Evolutionary conservation across 164 flowering plant species (phyloP).

Genomic region (Umbellularia californica): DNA sequence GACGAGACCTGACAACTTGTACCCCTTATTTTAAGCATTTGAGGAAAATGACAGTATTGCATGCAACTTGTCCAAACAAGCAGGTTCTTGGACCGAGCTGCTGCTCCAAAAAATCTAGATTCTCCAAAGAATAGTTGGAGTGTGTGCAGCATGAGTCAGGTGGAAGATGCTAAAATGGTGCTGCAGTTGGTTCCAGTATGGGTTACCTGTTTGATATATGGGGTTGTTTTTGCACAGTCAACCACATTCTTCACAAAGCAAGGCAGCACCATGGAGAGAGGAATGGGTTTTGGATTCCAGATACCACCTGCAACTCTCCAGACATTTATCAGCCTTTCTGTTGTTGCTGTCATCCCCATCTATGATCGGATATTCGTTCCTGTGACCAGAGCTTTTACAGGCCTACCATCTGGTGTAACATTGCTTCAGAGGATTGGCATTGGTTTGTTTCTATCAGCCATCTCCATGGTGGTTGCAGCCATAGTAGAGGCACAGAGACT

Average conservation of each 20-base stretch:
- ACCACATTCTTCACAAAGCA: constrained; percentile 33
- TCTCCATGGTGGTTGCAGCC: constrained; percentile 30
- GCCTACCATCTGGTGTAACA: constrained; percentile 24
- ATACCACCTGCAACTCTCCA: constrained; percentile 27
- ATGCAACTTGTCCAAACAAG: background rate
- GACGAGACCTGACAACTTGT: too few relatives aligned
- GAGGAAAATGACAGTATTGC: too few relatives aligned
- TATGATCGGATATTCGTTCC: constrained; percentile 30
- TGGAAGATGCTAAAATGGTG: constrained; percentile 27
- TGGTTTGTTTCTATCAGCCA: constrained; percentile 21
- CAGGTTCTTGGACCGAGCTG: constrained; percentile 19
- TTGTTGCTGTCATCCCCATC: constrained; percentile 22
- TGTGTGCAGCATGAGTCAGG: constrained; percentile 17
- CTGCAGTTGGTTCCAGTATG: constrained; percentile 24
- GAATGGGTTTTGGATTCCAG: constrained; percentile 12
- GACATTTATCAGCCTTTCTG: constrained; percentile 15
- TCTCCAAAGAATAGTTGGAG: constrained; percentile 7
- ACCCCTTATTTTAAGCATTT: background rate
- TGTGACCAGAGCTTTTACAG: constrained; percentile 13
- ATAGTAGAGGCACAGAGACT: constrained; percentile 23
- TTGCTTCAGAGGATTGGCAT: constrained; percentile 32
- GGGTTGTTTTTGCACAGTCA: constrained; percentile 23
- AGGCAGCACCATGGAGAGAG: constrained; percentile 34
- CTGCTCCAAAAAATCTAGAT: background rate
- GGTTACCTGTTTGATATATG: constrained; percentile 23